A percentile compares a stretch with the other conserved stretches of the same genome.
Conservation (phyloP, 2,329 filamentous ascomycete species). For the Trichophyton benhamiae region DNA sequence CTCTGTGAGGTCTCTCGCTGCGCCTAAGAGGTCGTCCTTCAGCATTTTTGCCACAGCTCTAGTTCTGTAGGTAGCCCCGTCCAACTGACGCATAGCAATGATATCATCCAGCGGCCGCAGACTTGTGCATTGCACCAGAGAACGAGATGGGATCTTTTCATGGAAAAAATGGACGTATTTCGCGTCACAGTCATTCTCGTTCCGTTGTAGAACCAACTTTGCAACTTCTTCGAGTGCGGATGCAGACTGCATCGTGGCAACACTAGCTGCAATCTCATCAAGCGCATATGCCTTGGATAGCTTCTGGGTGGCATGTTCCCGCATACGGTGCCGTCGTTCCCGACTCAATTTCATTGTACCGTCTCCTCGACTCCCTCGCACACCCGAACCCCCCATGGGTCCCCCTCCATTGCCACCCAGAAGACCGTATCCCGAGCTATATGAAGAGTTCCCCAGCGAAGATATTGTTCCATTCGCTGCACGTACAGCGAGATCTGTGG, state of each 20-base stretch:
- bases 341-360: constrained; percentile 57
- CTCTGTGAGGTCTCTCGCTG: constrained; percentile 56
- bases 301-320: constrained; percentile 67
- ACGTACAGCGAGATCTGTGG: constrained; percentile 62
- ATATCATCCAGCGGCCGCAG: constrained; percentile 55
- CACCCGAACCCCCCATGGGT: constrained; percentile 46
- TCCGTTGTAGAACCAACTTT: constrained; percentile 57
- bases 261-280: constrained; percentile 72
- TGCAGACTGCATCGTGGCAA: constrained; percentile 71
- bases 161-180: constrained; percentile 90
- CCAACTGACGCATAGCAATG: constrained; percentile 49
- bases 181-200: constrained; percentile 56
- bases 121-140: constrained; percentile 60
- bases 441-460: constrained; percentile 47
- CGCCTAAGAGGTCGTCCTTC: constrained; percentile 60
- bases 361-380: constrained; percentile 29
- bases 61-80: constrained; percentile 58
- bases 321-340: constrained; percentile 65
- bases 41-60: constrained; percentile 62
- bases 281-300: constrained; percentile 64
- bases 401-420: constrained; percentile 37
- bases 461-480: constrained; percentile 62
- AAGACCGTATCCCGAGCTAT: constrained; percentile 35
- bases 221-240: constrained; percentile 68
- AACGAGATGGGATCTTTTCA: constrained; percentile 69